Evolutionary conservation across 176 grass and related monocot genomes (phyloP), one percentile per base, ranked within the genome.

Genomic region (Secale cereale): DNA sequence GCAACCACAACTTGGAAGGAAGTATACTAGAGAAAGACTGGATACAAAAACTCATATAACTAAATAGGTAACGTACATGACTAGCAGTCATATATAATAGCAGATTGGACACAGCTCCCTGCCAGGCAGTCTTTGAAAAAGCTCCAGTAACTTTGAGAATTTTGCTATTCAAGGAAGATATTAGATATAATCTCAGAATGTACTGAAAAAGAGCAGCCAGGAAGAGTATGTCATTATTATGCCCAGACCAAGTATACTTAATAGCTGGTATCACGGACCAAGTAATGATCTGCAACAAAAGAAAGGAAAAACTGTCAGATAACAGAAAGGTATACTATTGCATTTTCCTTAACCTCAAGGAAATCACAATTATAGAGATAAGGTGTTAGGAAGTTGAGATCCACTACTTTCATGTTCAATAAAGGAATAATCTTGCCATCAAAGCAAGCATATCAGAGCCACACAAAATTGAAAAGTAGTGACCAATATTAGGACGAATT

Each of bases 51-150:
- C 33, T 70, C 39, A 70, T 79, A 76, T 20, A 59, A 82, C 28
- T 82, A 85, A n/a, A 84, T 15, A 76, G 57, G 33, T 85, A 87
- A 11, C 89, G 19, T 94, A 96, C 97, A 94, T 99, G 97, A 77
- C 97, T 99, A 31, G 97, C 97, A 59, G 95, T 99, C 93, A 96
- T 94, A 83, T 99, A 99, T 70, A 99, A 84, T 25, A 96, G 88
- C 26, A 99, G 88, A 87, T 99, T 99, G 82, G 89, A 99, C 61
- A 88, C 97, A 56, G 97, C 97, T 65, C 93, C 97, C 61, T 75
- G 85, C 97, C 97, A 99, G 65, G 88, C 97, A 48, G 97, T 99
- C 88, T 96, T 99, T 3, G 97, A 81, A 79, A 96, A 89, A 82
- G 87, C 84, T 82, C 97, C 97, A 63, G 84, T 90, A 60, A 88